phyloP scores from a whole-genome alignment of 345 rosid species.

The Dovyalis caffra region DNA sequence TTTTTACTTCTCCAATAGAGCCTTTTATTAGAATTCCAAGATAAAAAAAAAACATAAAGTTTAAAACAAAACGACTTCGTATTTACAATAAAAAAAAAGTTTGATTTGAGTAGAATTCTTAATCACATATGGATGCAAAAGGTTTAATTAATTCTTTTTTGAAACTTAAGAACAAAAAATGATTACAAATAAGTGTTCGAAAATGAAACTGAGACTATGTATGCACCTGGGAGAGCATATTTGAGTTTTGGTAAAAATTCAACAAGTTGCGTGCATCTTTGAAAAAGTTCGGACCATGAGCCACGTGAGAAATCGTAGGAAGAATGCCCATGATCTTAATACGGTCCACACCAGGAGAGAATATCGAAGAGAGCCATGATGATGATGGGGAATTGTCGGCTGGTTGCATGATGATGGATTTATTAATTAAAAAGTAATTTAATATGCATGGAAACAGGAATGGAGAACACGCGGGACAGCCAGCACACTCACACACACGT shows the following conservation, averaged over 20 bases:
- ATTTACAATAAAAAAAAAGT: too few species aligned
- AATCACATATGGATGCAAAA: neutral
- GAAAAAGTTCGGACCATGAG: neutral
- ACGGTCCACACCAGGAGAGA: neutral
- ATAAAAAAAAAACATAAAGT: neutral
- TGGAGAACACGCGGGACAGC: constrained; percentile 18
- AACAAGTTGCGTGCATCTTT: neutral
- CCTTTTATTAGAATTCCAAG: too few species aligned
- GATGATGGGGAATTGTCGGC: neutral
- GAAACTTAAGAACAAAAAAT: neutral
- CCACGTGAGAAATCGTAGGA: neutral
- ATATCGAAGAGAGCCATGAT: neutral
- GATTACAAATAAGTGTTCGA: too few species aligned
- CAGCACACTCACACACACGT: constrained; percentile 6
- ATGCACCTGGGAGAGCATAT: too few species aligned
- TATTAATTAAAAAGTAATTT: neutral
- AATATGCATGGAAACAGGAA: neutral
- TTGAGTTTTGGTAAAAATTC: too few species aligned
- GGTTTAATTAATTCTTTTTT: neutral
- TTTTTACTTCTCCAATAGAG: too few species aligned
- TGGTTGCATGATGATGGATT: neutral
- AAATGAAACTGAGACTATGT: too few species aligned
- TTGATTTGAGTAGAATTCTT: neutral
- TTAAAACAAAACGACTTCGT: too few species aligned
- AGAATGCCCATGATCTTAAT: neutral